A percentile compares a stretch with the other conserved stretches of the same genome.
phyloP scores from a whole-genome alignment of 768 basidiomycete species.

The Suillus decipiens region DNA sequence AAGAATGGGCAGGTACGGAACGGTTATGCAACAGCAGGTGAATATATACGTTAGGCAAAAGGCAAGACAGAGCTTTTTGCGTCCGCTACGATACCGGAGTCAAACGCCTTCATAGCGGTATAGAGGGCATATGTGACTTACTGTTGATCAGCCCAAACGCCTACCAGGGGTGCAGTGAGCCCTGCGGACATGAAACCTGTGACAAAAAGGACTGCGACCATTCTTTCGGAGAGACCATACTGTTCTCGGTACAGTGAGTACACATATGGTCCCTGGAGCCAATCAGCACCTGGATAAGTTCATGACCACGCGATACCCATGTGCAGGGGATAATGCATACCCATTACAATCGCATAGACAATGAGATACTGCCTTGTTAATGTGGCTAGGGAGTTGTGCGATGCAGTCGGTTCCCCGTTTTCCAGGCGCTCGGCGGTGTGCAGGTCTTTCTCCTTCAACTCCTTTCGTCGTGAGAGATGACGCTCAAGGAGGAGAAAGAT shows the following conservation, averaged over 20 bases:
- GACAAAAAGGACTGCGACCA: conserved; percentile 75
- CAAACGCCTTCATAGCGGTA: background rate
- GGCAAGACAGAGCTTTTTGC: conserved; percentile 64
- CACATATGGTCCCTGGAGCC: conserved; percentile 80
- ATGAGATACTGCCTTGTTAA: conserved; percentile 56
- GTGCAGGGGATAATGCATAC: conserved; percentile 36
- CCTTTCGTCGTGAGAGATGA: conserved; percentile 28
- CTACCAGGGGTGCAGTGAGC: conserved; percentile 66
- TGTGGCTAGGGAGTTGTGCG: conserved; percentile 28
- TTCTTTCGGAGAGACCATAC: conserved; percentile 59
- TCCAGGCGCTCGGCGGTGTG: conserved; percentile 30
- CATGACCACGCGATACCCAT: background rate
- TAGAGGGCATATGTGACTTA: conserved; percentile 33
- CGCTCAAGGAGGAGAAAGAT: conserved; percentile 38
- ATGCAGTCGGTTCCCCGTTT: conserved; percentile 27
- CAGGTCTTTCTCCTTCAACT: conserved; percentile 23
- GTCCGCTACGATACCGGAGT: conserved; percentile 46
- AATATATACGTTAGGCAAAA: conserved; percentile 70
- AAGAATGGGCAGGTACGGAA: conserved; percentile 59
- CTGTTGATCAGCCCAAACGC: conserved; percentile 80
- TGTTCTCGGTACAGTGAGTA: conserved; percentile 75
- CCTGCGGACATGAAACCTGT: conserved; percentile 75
- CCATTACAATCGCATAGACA: conserved; percentile 77
- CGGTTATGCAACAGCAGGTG: conserved; percentile 59
- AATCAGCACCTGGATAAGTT: conserved; percentile 59